Percentiles rank a stretch among this genome's conserved stretches.
Evolutionary conservation across 352 stramenopile species (phyloP).

Genomic region (Lagenidium sp.): DNA sequence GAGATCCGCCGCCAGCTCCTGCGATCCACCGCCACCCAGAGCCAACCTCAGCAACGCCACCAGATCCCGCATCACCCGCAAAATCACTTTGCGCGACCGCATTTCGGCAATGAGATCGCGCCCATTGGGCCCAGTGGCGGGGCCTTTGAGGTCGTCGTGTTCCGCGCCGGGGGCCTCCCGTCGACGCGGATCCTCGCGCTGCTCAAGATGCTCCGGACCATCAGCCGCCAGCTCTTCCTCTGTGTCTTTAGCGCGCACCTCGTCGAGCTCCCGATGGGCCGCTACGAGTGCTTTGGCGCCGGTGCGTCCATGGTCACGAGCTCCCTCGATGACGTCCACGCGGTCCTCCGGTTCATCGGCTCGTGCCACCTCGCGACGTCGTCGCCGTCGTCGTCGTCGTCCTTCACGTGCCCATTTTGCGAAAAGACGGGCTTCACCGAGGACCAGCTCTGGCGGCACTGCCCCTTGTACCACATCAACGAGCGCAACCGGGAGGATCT

Average conservation of each 20-base stretch:
- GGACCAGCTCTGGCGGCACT: constrained; percentile 79
- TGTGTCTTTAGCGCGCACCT: constrained; percentile 77
- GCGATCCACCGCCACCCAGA: constrained; percentile 24
- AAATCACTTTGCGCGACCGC: neutral
- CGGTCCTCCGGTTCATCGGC: constrained; percentile 59
- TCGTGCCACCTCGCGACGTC: constrained; percentile 19
- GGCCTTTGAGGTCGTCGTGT: constrained; percentile 60
- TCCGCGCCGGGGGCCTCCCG: constrained; percentile 49
- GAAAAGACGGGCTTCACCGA: constrained; percentile 60
- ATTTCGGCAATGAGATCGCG: neutral
- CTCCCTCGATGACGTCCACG: constrained; percentile 47
- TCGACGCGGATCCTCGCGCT: constrained; percentile 36
- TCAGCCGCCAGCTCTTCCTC: constrained; percentile 80
- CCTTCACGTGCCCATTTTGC: constrained; percentile 69
- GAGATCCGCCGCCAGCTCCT: constrained; percentile 76
- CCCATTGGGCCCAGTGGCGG: neutral
- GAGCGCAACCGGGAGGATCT: constrained; percentile 68
- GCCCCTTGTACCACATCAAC: constrained; percentile 82
- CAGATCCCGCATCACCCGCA: neutral
- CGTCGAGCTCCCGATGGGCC: constrained; percentile 49
- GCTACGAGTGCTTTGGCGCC: constrained; percentile 72
- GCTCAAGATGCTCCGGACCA: constrained; percentile 52
- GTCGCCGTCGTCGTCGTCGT: constrained; percentile 3
- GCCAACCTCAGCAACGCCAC: constrained; percentile 4
- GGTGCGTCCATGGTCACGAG: constrained; percentile 79